Percentiles rank a stretch among this genome's conserved stretches.
phyloP scores from a whole-genome alignment of 139 green algal species.

The Asterochloris erici region DNA sequence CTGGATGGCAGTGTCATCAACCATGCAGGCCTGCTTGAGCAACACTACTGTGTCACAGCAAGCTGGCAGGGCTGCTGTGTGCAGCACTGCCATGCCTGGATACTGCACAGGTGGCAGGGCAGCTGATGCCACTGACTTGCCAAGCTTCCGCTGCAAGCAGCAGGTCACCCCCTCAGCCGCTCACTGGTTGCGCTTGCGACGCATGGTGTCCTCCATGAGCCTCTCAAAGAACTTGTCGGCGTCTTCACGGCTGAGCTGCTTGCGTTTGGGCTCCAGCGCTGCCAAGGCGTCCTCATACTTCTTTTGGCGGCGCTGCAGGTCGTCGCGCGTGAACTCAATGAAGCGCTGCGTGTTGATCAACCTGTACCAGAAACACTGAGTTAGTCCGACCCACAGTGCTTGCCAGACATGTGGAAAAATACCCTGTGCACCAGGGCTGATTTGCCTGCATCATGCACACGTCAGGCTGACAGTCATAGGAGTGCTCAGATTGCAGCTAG shows the following conservation, averaged over 20 bases:
- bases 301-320: slow-evolving; percentile 21
- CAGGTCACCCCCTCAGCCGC: background rate
- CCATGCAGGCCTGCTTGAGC: too few relatives aligned
- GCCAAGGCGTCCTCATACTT: slow-evolving; percentile 21
- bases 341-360: slow-evolving; percentile 42
- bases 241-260: slow-evolving; percentile 31
- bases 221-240: slow-evolving; percentile 39
- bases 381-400: background rate
- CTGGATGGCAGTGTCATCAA: too few relatives aligned
- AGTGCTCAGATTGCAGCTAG: too few relatives aligned
- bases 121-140: too few relatives aligned
- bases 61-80: too few relatives aligned
- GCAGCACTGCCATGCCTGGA: too few relatives aligned
- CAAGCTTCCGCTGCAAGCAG: too few relatives aligned
- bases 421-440: background rate
- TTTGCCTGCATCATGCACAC: background rate
- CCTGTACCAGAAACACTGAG: background rate
- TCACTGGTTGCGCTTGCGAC: slow-evolving; percentile 22
- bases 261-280: slow-evolving; percentile 8
- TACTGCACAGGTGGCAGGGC: too few relatives aligned
- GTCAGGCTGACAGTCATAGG: too few relatives aligned
- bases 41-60: too few relatives aligned
- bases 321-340: slow-evolving; percentile 41
- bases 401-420: background rate
- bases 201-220: slow-evolving; percentile 28